A percentile compares a stretch with the other conserved stretches of the same genome.
These are phyloP conservation scores for Toxicodendron radicans DNA, from an alignment of 345 rosid species.

Conservation along the genomic window DNA sequence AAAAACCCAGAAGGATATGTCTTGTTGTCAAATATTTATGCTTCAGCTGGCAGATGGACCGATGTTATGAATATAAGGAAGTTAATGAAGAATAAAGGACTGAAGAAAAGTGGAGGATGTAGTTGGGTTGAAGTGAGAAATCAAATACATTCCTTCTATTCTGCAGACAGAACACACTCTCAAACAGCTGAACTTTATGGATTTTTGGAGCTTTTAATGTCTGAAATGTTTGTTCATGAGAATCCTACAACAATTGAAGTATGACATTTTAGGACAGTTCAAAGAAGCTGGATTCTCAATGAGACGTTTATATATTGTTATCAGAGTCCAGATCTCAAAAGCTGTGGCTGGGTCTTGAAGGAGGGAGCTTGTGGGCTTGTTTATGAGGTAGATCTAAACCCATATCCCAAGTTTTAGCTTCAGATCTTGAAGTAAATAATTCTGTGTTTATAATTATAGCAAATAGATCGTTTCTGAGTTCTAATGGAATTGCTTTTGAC, in stretches of 20 bases:
- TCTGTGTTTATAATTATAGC: neutral
- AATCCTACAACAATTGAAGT: neutral
- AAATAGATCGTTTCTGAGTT: neutral
- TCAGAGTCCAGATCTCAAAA: neutral
- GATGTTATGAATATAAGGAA: conserved; percentile 48
- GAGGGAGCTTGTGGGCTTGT: too few relatives aligned
- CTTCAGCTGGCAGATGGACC: conserved; percentile 57
- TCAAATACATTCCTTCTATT: conserved; percentile 41
- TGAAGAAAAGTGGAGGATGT: conserved; percentile 51
- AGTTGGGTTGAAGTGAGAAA: conserved; percentile 60
- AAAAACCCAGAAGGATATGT: conserved; percentile 40
- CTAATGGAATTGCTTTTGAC: neutral
- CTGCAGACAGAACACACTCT: conserved; percentile 40
- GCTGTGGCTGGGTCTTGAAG: neutral
- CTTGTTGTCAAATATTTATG: conserved; percentile 58
- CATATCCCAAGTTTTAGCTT: neutral
- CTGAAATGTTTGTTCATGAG: conserved; percentile 33
- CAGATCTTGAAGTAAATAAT: neutral
- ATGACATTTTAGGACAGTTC: neutral
- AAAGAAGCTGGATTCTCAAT: neutral
- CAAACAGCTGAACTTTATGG: conserved; percentile 34
- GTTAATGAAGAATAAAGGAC: conserved; percentile 49
- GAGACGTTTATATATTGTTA: neutral
- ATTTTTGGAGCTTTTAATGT: conserved; percentile 41
- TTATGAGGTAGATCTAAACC: neutral